Percentiles rank a stretch among this genome's conserved stretches.
These are phyloP conservation scores for Tetrapyrgos nigripes DNA, from an alignment of 1,284 basidiomycete genomes.

Conservation along the genomic window DNA sequence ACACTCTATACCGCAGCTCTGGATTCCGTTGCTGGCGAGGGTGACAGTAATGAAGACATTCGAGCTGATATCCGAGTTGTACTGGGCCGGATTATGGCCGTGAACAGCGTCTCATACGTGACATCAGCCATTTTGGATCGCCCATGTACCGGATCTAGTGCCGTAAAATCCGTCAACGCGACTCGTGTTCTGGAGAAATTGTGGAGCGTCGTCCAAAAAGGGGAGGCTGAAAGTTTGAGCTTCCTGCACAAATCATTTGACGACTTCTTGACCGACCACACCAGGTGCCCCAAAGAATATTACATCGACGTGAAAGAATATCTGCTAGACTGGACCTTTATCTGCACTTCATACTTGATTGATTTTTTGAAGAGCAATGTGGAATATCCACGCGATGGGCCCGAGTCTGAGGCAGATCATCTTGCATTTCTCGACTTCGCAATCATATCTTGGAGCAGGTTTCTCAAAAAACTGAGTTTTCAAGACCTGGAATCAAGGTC, in stretches of 20 bases:
- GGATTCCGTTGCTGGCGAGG: conserved; percentile 1
- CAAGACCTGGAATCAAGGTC: not conserved
- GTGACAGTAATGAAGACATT: conserved; percentile 3
- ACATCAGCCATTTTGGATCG: too few species aligned
- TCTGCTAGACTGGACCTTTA: not conserved
- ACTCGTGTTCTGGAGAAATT: not conserved
- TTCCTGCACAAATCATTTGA: conserved; percentile 11
- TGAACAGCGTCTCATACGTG: not conserved
- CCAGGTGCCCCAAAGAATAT: conserved; percentile 1
- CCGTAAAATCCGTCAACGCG: not conserved
- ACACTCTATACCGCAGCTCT: conserved; percentile 6
- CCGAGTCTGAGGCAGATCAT: too few species aligned
- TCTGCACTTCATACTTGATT: not conserved
- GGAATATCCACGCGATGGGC: too few species aligned
- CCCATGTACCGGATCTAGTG: too few species aligned
- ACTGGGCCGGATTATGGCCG: not conserved
- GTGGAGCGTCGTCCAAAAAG: not conserved
- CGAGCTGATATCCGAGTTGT: not conserved
- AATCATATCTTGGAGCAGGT: not conserved
- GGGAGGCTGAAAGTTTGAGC: not conserved
- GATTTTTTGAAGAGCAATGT: not conserved
- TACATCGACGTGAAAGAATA: conserved; percentile 1
- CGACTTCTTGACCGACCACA: conserved; percentile 7
- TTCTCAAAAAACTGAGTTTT: not conserved
- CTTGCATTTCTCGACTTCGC: not conserved